A percentile compares a stretch with the other conserved stretches of the same genome.
Conservation (phyloP, 768 basidiomycete genomes). For the Tricholomella constricta region DNA sequence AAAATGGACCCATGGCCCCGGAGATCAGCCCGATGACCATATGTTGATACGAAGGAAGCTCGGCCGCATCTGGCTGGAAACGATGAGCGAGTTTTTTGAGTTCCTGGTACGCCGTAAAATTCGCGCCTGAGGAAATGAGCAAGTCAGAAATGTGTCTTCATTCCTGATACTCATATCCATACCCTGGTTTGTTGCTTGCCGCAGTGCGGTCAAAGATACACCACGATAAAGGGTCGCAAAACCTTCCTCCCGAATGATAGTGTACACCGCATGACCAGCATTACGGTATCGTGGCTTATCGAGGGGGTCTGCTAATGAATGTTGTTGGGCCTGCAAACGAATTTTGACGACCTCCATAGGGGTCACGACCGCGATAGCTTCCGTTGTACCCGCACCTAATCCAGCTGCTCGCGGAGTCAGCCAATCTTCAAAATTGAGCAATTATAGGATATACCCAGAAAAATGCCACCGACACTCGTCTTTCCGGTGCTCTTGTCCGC, state of each 20-base stretch:
- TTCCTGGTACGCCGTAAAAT: constrained; percentile 98
- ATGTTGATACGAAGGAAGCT: constrained; percentile 93
- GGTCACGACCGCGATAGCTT: constrained; percentile 94
- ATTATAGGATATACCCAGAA: constrained; percentile 63
- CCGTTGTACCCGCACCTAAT: constrained; percentile 92
- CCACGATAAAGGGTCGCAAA: constrained; percentile 84
- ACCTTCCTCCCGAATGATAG: constrained; percentile 93
- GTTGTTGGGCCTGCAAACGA: constrained; percentile 94
- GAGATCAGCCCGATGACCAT: constrained; percentile 95
- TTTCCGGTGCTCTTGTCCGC: constrained; percentile 77
- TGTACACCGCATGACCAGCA: constrained; percentile 95
- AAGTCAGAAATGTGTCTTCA: not conserved
- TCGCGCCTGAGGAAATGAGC: constrained; percentile 75
- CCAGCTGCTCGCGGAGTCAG: constrained; percentile 59
- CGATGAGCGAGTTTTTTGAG: constrained; percentile 82
- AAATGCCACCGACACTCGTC: constrained; percentile 78
- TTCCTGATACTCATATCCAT: too few species aligned
- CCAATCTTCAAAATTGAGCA: not conserved
- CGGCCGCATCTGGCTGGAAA: constrained; percentile 74
- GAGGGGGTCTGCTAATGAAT: constrained; percentile 94
- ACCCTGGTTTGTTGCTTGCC: constrained; percentile 99
- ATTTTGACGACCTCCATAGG: constrained; percentile 99
- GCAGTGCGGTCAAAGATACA: constrained; percentile 87
- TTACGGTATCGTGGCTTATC: constrained; percentile 94
- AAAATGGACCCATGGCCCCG: constrained; percentile 98